These are phyloP conservation scores for Gamsiella multidivaricata DNA, from an alignment of 192 early-diverging fungal genomes.

Conservation along the genomic window DNA sequence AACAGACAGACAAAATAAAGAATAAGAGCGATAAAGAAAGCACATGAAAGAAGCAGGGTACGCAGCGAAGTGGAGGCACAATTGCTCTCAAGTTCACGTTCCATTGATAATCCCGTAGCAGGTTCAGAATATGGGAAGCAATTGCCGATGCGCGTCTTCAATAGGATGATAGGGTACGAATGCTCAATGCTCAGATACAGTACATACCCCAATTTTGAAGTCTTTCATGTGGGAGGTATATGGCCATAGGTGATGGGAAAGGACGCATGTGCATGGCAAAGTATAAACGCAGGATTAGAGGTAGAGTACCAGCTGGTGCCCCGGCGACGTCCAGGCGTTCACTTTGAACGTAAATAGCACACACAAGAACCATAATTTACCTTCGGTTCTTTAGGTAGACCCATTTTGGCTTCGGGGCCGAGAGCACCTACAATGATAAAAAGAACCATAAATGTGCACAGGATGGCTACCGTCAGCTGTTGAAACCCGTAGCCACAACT, in stretches of 20 bases:
- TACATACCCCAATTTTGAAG: constrained; percentile 64
- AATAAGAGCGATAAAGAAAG: not conserved
- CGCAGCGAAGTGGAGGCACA: no score
- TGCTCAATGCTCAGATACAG: not conserved
- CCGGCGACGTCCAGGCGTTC: not conserved
- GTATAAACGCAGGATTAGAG: not conserved
- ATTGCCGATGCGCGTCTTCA: no score
- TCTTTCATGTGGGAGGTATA: constrained; percentile 38
- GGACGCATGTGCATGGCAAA: not conserved
- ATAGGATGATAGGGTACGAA: no score
- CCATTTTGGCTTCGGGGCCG: constrained; percentile 62
- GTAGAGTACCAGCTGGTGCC: not conserved
- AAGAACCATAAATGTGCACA: not conserved
- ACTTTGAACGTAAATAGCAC: constrained; percentile 21
- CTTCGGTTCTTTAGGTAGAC: constrained; percentile 61
- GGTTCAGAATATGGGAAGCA: no score
- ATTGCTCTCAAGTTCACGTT: no score
- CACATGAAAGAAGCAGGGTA: constrained; percentile 7
- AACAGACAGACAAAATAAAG: not conserved
- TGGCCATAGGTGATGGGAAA: not conserved
- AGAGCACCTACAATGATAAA: constrained; percentile 36
- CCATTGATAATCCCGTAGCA: no score
- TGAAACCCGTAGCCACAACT: no score
- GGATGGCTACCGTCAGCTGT: no score
- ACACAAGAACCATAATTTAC: constrained; percentile 30